Base-by-base conservation (phyloP, 495 filamentous ascomycete genomes). In the Friedmanniomyces endolithicus region DNA sequence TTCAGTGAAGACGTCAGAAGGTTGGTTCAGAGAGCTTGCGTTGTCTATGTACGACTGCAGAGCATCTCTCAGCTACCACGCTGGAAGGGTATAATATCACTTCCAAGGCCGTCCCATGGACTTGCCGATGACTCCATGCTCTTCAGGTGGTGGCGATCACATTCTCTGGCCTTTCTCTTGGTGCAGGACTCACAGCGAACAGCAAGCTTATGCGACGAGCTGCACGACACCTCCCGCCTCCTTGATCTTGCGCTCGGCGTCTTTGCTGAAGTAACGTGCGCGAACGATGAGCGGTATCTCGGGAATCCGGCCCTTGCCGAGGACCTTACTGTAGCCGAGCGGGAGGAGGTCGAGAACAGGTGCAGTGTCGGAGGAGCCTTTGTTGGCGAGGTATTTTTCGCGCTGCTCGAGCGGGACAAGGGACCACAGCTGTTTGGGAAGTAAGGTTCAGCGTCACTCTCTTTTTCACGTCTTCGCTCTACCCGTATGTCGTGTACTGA, bases 171-270 rank as follows among this genome's bases (percentile, higher is more conserved):
- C 41, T 17, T 6, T 45, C 12, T 14, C 17, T 45, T 31, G 27
- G 27, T 31, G 27, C 27, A n/a, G 27, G 3, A 31, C 27, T 31
- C 9, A 9, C 3, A 9, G 27, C 27, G 27, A 31, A 9, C 44
- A 25, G 6, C 6, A 49, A 6, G 44, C 44, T 31, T 85, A 95
- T 73, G 87, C 87, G 63, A 95, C 88, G 68, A 95, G 74, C 76
- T 95, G 87, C 60, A 92, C 78, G 65, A 94, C 80, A 70, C 89
- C 88, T 71, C 89, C 89, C 69, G 86, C 86, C 67, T 86, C 88
- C 70, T 86, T 90, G 75, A 95, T 95, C 81, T 95, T 95, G 74
- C 81, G 75, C 82, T 95, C 89, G 58, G 89, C 89, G 67, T 88
- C 77, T 69, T 82, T 80, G 75, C 83, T 88, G 73, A 95, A 81